Base-by-base conservation (phyloP, 164 flowering plant species). In the Tinospora cordifolia region DNA sequence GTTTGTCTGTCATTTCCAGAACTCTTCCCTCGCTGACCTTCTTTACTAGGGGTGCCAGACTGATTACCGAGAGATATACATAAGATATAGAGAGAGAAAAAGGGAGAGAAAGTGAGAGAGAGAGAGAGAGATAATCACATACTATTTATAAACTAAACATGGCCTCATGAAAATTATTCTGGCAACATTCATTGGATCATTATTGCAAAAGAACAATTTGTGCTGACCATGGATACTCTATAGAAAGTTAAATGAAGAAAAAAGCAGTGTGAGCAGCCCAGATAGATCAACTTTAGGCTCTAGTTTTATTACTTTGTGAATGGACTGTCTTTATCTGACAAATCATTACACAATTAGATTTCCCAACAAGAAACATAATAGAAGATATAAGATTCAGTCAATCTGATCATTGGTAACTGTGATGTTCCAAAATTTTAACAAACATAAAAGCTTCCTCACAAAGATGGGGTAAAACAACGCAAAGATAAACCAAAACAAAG, bases 21-120 rank as follows among this genome's bases (percentile, higher is more conserved):
- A 95, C 86, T 27, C 88, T 84, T 69, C 78, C 81, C 83, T 89
- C 93, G 38, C 79, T 84, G 30, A 91, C 82, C 83, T 91, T 95
- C 89, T 90, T 95, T 82, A 88, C 98, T 83, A 95, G 71, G 40
- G 97, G 99, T 70, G 91, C 90, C 78, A 95, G 87, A 80, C 99
- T 95, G 83, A 79, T 83, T 39, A 26, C 11, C 62, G 68, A 11
- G 67, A 41, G 15, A 60, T 71, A 44, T 17, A 14, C 25, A 66
- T n/a, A 59, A 67, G 6, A 12, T 34, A n/a, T 1, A 19, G 62
- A 22, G 27, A 14, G 5, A 4, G 49, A 57, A 4, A 6, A 0
- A 49, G 1, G 4, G 21, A 24, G 15, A 34, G 49, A 39, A 30
- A 65, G 22, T 6, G 17, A 14, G 62, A 57, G 19, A 40, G 62